These are phyloP conservation scores for Lipomyces sp. DNA, from an alignment of 805 yeast species.

Conservation along the genomic window DNA sequence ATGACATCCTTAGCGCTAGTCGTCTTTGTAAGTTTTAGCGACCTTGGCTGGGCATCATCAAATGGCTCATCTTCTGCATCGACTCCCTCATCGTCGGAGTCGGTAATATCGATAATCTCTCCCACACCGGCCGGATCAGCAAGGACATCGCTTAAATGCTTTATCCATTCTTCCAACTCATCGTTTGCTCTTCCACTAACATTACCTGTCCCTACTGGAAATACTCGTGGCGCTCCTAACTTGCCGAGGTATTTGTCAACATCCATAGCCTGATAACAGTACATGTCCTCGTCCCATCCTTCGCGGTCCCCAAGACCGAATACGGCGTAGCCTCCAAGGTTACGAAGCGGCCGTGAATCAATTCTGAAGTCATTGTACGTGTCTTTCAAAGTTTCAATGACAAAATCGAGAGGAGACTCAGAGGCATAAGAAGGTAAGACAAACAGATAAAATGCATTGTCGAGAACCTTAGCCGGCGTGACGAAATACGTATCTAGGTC, in stretches of 20 bases:
- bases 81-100: slow-evolving; percentile 56
- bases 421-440: slow-evolving; percentile 91
- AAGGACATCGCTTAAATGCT: slow-evolving; percentile 61
- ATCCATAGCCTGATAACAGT: slow-evolving; percentile 80
- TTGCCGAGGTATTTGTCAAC: slow-evolving; percentile 79
- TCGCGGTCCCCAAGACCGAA: slow-evolving; percentile 88
- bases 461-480: slow-evolving; percentile 52
- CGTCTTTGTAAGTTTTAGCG: slow-evolving; percentile 33
- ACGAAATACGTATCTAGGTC: slow-evolving; percentile 84
- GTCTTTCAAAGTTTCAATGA: slow-evolving; percentile 77
- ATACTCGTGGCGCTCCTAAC: slow-evolving; percentile 82
- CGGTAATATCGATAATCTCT: slow-evolving; percentile 61
- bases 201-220: slow-evolving; percentile 83
- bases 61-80: slow-evolving; percentile 41
- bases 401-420: slow-evolving; percentile 89
- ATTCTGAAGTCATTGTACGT: slow-evolving; percentile 84
- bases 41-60: slow-evolving; percentile 22
- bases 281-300: slow-evolving; percentile 74
- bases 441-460: slow-evolving; percentile 59
- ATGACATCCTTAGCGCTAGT: slow-evolving; percentile 56
- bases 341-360: slow-evolving; percentile 75
- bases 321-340: slow-evolving; percentile 78
- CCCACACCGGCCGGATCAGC: slow-evolving; percentile 65
- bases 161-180: slow-evolving; percentile 70
- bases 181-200: slow-evolving; percentile 64